Base-by-base conservation (phyloP, 495 filamentous ascomycete genomes). In the Aspergillus diversus region DNA sequence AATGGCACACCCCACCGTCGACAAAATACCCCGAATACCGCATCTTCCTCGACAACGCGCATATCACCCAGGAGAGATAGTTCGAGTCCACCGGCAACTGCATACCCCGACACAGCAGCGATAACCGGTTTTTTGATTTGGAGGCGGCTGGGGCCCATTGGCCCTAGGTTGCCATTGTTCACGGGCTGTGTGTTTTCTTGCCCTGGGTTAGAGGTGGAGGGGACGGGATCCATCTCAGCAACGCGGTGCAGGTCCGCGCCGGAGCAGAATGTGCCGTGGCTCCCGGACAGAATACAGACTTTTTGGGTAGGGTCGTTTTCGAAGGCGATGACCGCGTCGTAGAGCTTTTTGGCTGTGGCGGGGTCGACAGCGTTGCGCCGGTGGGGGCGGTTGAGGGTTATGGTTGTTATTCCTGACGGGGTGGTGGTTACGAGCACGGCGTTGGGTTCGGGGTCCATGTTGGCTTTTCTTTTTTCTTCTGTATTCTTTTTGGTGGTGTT, bases 21-120 rank as follows among this genome's bases (percentile, higher is more conserved):
- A 66, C 78, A 82, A 55, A 83, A 83, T 13, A 83, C 77, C 3
- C 81, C 79, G 43, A 84, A 80, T 17, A 81, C 61, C 0, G 80
- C 78, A 43, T 80, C 71, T 55, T 82, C 79, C 58, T 83, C 80
- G 0, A 70, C 77, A 0, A 84, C 72, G 1, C 81, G 76, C 21
- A 83, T 71, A 63, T 84, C 81, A 7, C 67, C 79, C 3, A 84
- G 63, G 0, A 84, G 71, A 57, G 73, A 75, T 11, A 84, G 68
- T 55, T 83, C 81, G 2, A 83, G 64, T 12, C 81, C 81, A 7
- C 80, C 81, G 4, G 80, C 81, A 4, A 83, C 80, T 0, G 80
- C 81, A 49, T 80, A 77, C n/a, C 81, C 81, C 3, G 76, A 58
- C 1, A 82, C 69, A 7, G 80, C 81, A 33, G 66, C 63, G 58